phyloP scores from a whole-genome alignment of 768 basidiomycete species.

The Naganishia onofrii region DNA sequence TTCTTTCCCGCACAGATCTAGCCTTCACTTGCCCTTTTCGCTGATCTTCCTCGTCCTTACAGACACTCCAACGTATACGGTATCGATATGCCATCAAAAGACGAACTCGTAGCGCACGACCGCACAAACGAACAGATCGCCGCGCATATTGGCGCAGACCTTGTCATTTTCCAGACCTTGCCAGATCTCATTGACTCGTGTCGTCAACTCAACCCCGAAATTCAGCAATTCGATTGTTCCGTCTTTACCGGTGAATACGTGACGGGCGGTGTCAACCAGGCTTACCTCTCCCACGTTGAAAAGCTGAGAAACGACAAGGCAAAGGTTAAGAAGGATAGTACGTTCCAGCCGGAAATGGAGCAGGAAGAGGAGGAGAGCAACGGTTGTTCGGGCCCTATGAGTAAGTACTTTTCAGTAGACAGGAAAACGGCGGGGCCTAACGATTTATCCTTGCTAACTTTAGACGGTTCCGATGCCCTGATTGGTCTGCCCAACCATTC shows the following conservation, averaged over 20 bases:
- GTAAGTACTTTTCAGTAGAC: slow-evolving; percentile 38
- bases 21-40: too few relatives aligned
- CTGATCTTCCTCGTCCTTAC: background rate
- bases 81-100: slow-evolving; percentile 97
- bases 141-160: slow-evolving; percentile 81
- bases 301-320: slow-evolving; percentile 75
- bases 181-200: slow-evolving; percentile 82
- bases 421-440: background rate
- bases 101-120: slow-evolving; percentile 82
- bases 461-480: slow-evolving; percentile 51
- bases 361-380: slow-evolving; percentile 39
- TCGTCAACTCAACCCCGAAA: slow-evolving; percentile 72
- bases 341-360: slow-evolving; percentile 33
- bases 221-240: slow-evolving; percentile 85
- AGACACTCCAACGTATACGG: slow-evolving; percentile 92
- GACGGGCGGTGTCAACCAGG: slow-evolving; percentile 84
- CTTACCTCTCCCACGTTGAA: slow-evolving; percentile 74
- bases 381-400: slow-evolving; percentile 52
- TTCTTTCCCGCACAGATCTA: slow-evolving; percentile 33
- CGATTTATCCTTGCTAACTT: background rate
- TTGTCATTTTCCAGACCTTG: slow-evolving; percentile 92
- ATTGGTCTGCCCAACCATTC: slow-evolving; percentile 52
- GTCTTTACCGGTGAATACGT: slow-evolving; percentile 97
- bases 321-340: slow-evolving; percentile 58
- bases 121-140: slow-evolving; percentile 72